Evolutionary conservation across 768 basidiomycete genomes (phyloP), one percentile per base, ranked within the genome.

Genomic region (Lactarius pseudohatsudake): DNA sequence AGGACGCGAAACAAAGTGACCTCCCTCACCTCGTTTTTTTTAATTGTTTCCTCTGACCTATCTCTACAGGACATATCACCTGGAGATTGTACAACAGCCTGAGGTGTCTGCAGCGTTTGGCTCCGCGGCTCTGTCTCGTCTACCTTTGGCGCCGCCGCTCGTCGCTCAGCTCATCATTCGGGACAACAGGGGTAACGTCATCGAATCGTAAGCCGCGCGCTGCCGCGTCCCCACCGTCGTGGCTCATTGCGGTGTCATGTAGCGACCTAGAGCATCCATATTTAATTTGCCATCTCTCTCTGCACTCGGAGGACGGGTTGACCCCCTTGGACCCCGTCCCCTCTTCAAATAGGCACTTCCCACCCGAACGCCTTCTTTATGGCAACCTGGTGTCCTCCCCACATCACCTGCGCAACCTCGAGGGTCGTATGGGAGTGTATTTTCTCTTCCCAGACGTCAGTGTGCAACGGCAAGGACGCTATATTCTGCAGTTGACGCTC

Each of bases 361-460:
- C 81, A 59, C 75, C 85, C 32, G 83, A 84, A 59, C 83, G 87
- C 45, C 79, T 91, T 69, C 80, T 96, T 34, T 93, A 95, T 74
- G 94, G 94, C 57, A 92, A 89, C 68, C 80, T 96, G 34, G 92
- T 96, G 32, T 87, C 94, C 18, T 88, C 90, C 1, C 84, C 92
- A 6, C 88, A 95, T 56, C 84, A 88, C 59, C 79, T 94, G 72
- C 85, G 89, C 68, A 91, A 96, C 75, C 81, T 90, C 45, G 86
- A 91, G 75, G 92, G 92, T 64, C 86, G 88, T 59, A 81, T 82
- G 72, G 90, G 94, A n/a, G 79, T 92, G 55, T 95, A 91, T 76
- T 95, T 97, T 72, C 77, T 94, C 62, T 97, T 96, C 73, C 89
- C 94, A 8, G 94, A 97, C 76, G 92, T 92, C 72, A 93, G 92